Evolutionary conservation across 78 protist species (phyloP), one percentile per base, ranked within the genome.

Genomic region (Capsaspora owczarzaki): DNA sequence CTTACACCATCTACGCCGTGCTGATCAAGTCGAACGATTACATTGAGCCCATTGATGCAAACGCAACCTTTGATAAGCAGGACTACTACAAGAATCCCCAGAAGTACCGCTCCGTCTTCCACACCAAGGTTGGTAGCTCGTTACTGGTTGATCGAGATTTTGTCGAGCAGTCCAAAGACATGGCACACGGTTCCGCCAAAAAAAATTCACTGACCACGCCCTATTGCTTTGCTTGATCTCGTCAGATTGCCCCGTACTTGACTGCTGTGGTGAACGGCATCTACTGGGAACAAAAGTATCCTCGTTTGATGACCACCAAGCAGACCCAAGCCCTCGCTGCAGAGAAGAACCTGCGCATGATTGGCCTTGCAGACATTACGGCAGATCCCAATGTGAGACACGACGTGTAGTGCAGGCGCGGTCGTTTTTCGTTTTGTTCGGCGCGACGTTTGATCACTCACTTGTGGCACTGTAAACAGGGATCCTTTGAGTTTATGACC

Each of bases 221-320:
- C n/a, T n/a, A n/a, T n/a, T n/a, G n/a, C n/a, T n/a, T n/a, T n/a
- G n/a, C n/a, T n/a, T n/a, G n/a, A n/a, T n/a, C n/a, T n/a, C n/a
- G n/a, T n/a, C 72, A 63, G 72, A 51, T 81, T 49, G 82, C 82
- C 23, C 91, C 90, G 76, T 81, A 82, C 72, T 16, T 43, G 19
- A 2, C n/a, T 29, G 51, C 49, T 41, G 61, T 90, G 37, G 86
- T 93, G 61, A 87, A 90, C 82, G 71, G 93, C 63, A 87, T 91
- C 85, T 95, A 95, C 85, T 95, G 98, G 98, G 98, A 95, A 40
- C 82, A 49, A 1, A 44, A 78, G 47, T 92, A 46, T 86, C 95
- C 98, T 40, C 88, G 94, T 16, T 83, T 93, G 35, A 68, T 93
- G 51, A 85, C 95, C n/a, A 71, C 37, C 46, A 84, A 78, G 27